Evolutionary conservation across 768 basidiomycete species (phyloP), one percentile per base, ranked within the genome.

Genomic region (Lactarius sp.): DNA sequence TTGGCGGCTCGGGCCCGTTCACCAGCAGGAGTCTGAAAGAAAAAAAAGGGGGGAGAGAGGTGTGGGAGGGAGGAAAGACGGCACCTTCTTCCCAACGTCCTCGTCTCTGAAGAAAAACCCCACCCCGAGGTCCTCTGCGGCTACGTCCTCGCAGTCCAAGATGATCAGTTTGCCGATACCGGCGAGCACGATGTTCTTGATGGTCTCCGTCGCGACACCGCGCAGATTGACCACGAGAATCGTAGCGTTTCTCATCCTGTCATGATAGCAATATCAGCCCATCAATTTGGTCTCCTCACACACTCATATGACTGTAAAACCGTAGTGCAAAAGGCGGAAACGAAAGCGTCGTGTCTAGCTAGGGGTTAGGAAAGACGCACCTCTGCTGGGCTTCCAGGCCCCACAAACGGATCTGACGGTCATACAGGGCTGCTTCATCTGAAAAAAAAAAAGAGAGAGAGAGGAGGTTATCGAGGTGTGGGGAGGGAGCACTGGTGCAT

Each of bases 101-200:
- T 88, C 87, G 69, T 97, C 94, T 73, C 94, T 80, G 77, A 91
- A 95, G 76, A 98, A 88, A 80, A 98, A 97, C 14, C 94, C 92
- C 4, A 87, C 83, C 13, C 94, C 94, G 39, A 98, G 83, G 76
- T 98, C 97, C 73, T 92, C 87, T 72, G 88, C 86, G 20, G 77
- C 71, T 39, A 99, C 91, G 13, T 81, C 77, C 66, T 84, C 86
- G 22, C 79, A 78, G 75, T 99, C 97, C 68, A 92, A 81, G 46
- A 98, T 81, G 64, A 97, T 78, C 65, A 99, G 77, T 72, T 85
- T 87, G 31, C 97, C 97, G 60, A 99, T 92, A 46, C 97, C 97
- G 10, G 97, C 92, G 52, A 99, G 83, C 18, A 98, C 96, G 72
- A 99, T 90, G 72, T 99, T 99, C 77, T 98, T 99, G 75, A 98